Percentiles rank a stretch among this genome's conserved stretches.
phyloP scores from a whole-genome alignment of 495 filamentous ascomycete species.

The Annulohypoxylon stygium region DNA sequence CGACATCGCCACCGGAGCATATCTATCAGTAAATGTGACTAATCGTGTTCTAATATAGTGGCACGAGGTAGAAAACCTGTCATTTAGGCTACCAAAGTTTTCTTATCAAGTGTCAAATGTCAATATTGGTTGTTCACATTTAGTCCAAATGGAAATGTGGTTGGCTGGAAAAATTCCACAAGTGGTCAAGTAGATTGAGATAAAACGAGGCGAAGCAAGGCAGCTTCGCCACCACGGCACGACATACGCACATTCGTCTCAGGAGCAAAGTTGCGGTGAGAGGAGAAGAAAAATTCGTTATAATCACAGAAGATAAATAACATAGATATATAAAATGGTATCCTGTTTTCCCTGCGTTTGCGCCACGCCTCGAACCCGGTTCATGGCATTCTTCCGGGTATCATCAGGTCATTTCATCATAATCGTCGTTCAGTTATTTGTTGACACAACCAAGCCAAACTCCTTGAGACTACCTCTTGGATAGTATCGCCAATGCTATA shows the following conservation, averaged over 20 bases:
- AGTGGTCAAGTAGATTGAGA: slow-evolving; percentile 14
- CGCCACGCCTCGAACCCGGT: slow-evolving; percentile 14
- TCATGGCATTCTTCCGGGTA: slow-evolving; percentile 23
- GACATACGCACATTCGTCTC: slow-evolving; percentile 7
- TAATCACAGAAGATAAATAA: slow-evolving; percentile 16
- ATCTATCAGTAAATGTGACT: background rate
- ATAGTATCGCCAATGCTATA: background rate
- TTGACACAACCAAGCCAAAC: slow-evolving; percentile 31
- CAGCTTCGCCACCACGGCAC: slow-evolving; percentile 33
- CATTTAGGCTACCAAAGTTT: background rate
- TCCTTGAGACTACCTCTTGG: background rate
- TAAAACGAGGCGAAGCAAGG: slow-evolving; percentile 35
- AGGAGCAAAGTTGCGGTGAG: slow-evolving; percentile 39
- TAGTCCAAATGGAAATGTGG: background rate
- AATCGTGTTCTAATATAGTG: background rate
- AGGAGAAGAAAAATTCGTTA: slow-evolving; percentile 15
- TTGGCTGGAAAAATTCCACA: slow-evolving; percentile 15
- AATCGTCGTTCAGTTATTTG: slow-evolving; percentile 33
- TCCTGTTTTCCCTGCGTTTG: slow-evolving; percentile 33
- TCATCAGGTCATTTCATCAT: slow-evolving; percentile 24
- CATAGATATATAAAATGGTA: slow-evolving; percentile 4
- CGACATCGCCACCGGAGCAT: slow-evolving; percentile 17
- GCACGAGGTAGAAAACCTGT: background rate
- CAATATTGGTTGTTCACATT: background rate
- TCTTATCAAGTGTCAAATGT: background rate